Evolutionary conservation across 257 asterid genomes (phyloP), one percentile per base, ranked within the genome.

Genomic region (Nicotiana noctiflora): DNA sequence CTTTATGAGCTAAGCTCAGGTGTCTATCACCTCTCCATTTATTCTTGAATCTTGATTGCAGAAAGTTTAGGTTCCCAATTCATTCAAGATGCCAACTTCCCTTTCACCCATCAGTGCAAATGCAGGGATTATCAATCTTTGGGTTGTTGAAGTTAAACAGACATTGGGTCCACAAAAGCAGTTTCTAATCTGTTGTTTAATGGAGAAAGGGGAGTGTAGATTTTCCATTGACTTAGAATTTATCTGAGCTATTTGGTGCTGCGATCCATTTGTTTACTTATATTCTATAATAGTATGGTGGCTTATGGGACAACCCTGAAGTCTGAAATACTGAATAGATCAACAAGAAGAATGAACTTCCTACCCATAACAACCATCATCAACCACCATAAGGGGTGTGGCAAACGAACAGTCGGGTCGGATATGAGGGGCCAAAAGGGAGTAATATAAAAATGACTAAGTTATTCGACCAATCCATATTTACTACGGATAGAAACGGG

Each of bases 21-120:
- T 21, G 72, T 77, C 37, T 77, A 59, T 77, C 81, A 56, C 40
- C 81, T 77, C 81, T 77, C 81, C 13, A 21, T 59, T 37, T 56
- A 77, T 32, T 77, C 72, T 31, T 77, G 72, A 77, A 59, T 77
- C 34, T 34, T 40, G 25, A 29, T 23, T 0, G 21, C 40, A 9
- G 0, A 37, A 5, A 67, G 12, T 14, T 18, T 67, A 18, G 25
- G 17, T 18, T 66, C 29, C 17, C 17, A 0, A 6, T 67, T 66
- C 29, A 66, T 66, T 34, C 6, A 66, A 66, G 27, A 32, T 66
- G 75, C 17, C 25, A 65, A 32, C 51, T 32, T 66, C 14, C 6
- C 57, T 14, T 52, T n/a, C 57, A 52, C 57, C 57, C 57, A 52
- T 14, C 57, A 52, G 57, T 14, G 57, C n/a, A 52, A 4, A 13